Percentiles rank a stretch among this genome's conserved stretches.
Evolutionary conservation across 306 rosid genomes (phyloP).

Genomic region (Glycine tomentella): DNA sequence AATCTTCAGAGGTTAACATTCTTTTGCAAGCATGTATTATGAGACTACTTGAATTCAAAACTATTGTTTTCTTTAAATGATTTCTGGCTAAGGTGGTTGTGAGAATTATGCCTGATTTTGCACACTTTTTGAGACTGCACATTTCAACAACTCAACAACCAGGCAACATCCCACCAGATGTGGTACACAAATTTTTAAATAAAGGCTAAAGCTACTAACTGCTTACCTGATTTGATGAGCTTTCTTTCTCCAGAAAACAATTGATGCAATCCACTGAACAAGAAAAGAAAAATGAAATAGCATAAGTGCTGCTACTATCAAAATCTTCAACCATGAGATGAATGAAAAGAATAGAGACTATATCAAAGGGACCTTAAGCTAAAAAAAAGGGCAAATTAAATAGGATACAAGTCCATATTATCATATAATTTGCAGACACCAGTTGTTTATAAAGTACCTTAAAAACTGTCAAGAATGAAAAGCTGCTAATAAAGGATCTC

Average conservation of each 20-base stretch:
- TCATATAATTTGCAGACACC: not conserved
- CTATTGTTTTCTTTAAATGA: no score
- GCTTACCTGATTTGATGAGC: constrained; percentile 86
- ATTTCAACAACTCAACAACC: constrained; percentile 9
- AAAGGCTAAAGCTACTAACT: constrained; percentile 2
- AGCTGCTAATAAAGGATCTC: constrained; percentile 52
- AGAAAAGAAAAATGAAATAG: constrained; percentile 36
- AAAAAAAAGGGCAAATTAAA: not conserved
- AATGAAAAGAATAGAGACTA: constrained; percentile 3
- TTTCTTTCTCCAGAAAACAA: constrained; percentile 78
- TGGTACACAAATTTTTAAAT: not conserved
- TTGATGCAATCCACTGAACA: constrained; percentile 77
- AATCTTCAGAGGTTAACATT: not conserved
- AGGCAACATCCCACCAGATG: not conserved
- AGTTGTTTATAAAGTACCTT: constrained; percentile 61
- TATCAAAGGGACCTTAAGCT: constrained; percentile 2
- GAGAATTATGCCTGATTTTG: not conserved
- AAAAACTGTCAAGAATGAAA: constrained; percentile 65
- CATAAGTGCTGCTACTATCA: constrained; percentile 28
- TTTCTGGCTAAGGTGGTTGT: constrained; percentile 14
- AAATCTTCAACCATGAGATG: constrained; percentile 29
- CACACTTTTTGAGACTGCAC: constrained; percentile 8
- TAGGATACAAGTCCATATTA: constrained; percentile 1
- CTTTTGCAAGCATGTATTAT: not conserved
- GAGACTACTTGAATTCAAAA: constrained; percentile 27